Base-by-base conservation (phyloP, 371 early-diverging fungal species). In the Massospora cicadina region DNA sequence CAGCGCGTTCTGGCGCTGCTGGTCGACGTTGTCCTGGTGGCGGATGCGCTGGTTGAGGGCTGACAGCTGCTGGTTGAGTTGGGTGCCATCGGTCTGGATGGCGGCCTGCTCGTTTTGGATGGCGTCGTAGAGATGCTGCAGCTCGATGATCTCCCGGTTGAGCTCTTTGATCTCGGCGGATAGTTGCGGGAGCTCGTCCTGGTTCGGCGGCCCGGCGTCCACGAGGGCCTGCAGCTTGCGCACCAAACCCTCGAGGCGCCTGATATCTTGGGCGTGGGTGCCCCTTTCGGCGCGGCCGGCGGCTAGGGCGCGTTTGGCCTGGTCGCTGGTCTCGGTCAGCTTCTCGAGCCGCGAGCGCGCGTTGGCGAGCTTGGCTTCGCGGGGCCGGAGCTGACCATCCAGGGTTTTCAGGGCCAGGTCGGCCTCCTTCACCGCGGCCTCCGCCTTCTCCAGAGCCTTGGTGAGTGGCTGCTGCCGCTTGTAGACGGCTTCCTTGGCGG, bases 1-100 rank as follows among this genome's bases (percentile, higher is more conserved):
- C 25, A 92, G 67, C 0, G 66, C 54, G 1, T 75, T 65, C 2
- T 84, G 65, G 23, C 84, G 76, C 33, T 72, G 73, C 43, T 74
- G 61, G 12, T 68, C 66, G 2, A 80, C 74, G 68, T 90, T 79
- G 30, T 87, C 79, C 1, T 88, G 68, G 5, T 74, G 74, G 2
- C 70, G 62, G 1, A 83, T 55, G 63, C 81, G 2, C 10, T 55
- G 57, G 3, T 54, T 23, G 13, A 65, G 21, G 0, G 64, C 58
- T 7, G 17, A 33, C 53, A 72, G 27, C 26, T 58, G 58, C 10
- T 24, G 29, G 3, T 67, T 65, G 17, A 69, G 26, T 0, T 31
- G 10, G 0, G 26, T 33, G 25, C 60, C 28, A n/a, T 70, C 65
- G 0, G 57, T 58, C 12, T 66, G 32, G 7, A 74, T 69, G 12